Conservation (phyloP, 257 asterid species). For the Phtheirospermum japonicum region DNA sequence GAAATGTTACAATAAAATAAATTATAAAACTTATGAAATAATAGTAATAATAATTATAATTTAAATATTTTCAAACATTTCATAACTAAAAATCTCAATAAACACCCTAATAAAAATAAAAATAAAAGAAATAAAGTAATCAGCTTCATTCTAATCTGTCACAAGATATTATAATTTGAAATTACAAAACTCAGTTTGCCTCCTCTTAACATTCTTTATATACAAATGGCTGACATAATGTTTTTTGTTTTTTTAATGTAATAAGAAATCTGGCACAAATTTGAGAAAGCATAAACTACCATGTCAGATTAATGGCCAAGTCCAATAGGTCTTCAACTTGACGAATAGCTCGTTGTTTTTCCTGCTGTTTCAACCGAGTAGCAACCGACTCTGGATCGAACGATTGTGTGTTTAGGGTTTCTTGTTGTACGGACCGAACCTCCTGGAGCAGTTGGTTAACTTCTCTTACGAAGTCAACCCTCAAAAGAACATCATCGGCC, state of each 20-base stretch:
- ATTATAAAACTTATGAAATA: neutral
- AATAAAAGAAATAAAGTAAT: too few species aligned
- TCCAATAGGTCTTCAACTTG: conserved; percentile 77
- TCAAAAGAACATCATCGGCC: conserved; percentile 67
- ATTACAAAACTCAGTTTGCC: too few species aligned
- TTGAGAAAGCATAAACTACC: conserved; percentile 39
- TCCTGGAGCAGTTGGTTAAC: conserved; percentile 70
- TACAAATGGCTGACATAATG: neutral
- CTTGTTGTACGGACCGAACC: conserved; percentile 50
- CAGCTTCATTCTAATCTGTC: neutral
- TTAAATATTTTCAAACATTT: too few species aligned
- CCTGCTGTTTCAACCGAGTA: conserved; percentile 73
- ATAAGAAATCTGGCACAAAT: neutral
- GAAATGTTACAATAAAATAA: neutral
- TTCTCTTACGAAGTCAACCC: conserved; percentile 89
- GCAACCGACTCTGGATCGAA: conserved; percentile 84
- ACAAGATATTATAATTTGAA: too few species aligned
- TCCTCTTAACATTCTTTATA: neutral
- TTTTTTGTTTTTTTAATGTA: too few species aligned
- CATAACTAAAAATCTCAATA: too few species aligned
- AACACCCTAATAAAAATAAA: too few species aligned
- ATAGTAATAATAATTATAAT: neutral
- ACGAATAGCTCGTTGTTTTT: conserved; percentile 73
- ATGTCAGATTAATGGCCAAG: conserved; percentile 66
- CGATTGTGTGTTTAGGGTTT: conserved; percentile 42